Base-by-base conservation (phyloP, 257 asterid genomes). In the Hygrophila difformis region DNA sequence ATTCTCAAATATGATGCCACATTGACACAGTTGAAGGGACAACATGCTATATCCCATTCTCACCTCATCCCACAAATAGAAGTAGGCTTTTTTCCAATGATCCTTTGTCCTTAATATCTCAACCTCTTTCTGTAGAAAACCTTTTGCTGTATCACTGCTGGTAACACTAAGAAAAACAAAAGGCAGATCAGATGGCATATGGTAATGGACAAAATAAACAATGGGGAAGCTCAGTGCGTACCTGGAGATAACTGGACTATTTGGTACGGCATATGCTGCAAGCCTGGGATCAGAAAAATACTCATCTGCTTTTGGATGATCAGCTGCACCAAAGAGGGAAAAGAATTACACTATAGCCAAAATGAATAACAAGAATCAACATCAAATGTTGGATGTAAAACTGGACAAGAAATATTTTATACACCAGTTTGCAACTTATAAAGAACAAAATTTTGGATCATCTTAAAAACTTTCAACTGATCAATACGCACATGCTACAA, bases 51-150 rank as follows among this genome's bases (percentile, higher is more conserved):
- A 41, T 39, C 38, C 17, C 47, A 48, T 65, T 62, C 82, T 67
- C 68, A 91, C 98, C 98, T 91, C 98, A 74, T 91, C 98, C 98
- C 98, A 91, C 71, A 91, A 64, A 61, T 91, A 91, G 68, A 91
- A 91, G 78, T 91, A 91, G 18, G 98, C 98, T 64, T 91, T 91
- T 64, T 80, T 67, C 96, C 98, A 91, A 61, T 91, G 96, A 37
- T 55, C 60, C 69, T 82, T 91, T 35, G 81, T 74, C 67, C 82
- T 74, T 60, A 91, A 66, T 61, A 82, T 68, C 73, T 91, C 95
- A 55, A 91, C 96, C 70, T 86, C 93, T 53, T 65, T 71, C 53
- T 71, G 98, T 56, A 91, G 63, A 72, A 68, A 82, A 67, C 78
- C 91, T 71, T 72, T 73, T 38, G 79, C 71, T 63, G 76, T 68